Conservation (phyloP, 2,329 filamentous ascomycete genomes). For the Bipolaris gigantea region DNA sequence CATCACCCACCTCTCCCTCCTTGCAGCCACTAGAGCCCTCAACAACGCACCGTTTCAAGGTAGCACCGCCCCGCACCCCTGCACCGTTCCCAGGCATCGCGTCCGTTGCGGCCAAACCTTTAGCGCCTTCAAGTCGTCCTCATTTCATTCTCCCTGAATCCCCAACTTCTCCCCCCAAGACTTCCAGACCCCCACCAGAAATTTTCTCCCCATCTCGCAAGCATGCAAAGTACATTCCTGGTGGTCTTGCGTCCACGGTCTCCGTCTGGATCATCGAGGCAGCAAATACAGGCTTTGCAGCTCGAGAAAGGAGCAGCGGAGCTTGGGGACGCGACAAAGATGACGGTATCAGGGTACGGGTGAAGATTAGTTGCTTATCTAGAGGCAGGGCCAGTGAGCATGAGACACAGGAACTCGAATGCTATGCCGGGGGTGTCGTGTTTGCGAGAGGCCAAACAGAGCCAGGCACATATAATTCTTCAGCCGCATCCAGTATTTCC, state of each 20-base stretch:
- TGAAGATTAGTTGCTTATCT: slow-evolving; percentile 7
- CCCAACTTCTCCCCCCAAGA: slow-evolving; percentile 31
- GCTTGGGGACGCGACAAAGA: slow-evolving; percentile 25
- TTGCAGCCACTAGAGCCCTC: slow-evolving; percentile 6
- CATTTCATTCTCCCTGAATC: slow-evolving; percentile 45
- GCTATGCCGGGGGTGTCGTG: slow-evolving; percentile 25
- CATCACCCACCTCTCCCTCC: slow-evolving; percentile 12
- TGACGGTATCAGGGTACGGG: slow-evolving; percentile 28
- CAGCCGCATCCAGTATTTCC: neutral
- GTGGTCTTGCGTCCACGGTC: slow-evolving; percentile 54
- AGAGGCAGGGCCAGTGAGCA: neutral
- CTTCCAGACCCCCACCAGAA: slow-evolving; percentile 50
- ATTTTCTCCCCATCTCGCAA: slow-evolving; percentile 58
- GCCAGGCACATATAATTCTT: slow-evolving; percentile 18
- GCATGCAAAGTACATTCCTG: slow-evolving; percentile 53
- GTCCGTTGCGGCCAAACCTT: neutral
- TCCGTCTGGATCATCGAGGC: slow-evolving; percentile 56
- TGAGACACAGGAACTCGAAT: slow-evolving; percentile 15
- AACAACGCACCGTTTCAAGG: slow-evolving; percentile 32
- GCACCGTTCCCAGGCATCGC: slow-evolving; percentile 12
- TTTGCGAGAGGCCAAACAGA: slow-evolving; percentile 27
- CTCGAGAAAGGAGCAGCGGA: slow-evolving; percentile 15
- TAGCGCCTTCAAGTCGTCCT: slow-evolving; percentile 33
- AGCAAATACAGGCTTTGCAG: slow-evolving; percentile 28
- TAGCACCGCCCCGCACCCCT: slow-evolving; percentile 22